phyloP scores from a whole-genome alignment of 768 basidiomycete genomes.

The Cystofilobasidium macerans region DNA sequence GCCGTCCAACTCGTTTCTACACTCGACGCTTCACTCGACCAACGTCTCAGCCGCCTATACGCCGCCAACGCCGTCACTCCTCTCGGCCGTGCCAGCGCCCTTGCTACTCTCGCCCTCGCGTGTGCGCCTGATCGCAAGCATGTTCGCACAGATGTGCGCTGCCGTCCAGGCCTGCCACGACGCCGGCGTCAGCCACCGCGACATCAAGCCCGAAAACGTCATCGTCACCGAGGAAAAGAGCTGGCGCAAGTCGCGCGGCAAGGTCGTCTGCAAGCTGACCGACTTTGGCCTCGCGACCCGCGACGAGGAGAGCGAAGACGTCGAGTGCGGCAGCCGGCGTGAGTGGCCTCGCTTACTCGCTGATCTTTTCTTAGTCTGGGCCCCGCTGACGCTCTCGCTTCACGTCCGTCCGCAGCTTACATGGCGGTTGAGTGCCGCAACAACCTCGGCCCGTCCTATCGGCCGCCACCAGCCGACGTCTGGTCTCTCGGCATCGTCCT shows the following conservation, averaged over 20 bases:
- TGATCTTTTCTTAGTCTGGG: not conserved
- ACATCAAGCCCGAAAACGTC: constrained; percentile 99
- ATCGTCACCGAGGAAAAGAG: constrained; percentile 71
- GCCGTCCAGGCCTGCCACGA: constrained; percentile 91
- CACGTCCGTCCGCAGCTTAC: constrained; percentile 27
- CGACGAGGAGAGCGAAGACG: constrained; percentile 78
- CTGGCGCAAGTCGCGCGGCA: constrained; percentile 55
- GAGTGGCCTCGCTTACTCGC: constrained; percentile 32
- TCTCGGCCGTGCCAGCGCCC: constrained; percentile 63
- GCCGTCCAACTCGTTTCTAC: constrained; percentile 31
- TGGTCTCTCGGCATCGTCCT: constrained; percentile 98
- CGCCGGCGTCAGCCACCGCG: constrained; percentile 81
- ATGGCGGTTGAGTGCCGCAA: constrained; percentile 75
- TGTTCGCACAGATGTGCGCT: constrained; percentile 99
- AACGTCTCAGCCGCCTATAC: constrained; percentile 41
- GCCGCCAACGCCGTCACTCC: constrained; percentile 84
- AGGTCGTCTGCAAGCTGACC: constrained; percentile 88
- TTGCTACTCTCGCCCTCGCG: constrained; percentile 71
- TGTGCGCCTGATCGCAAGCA: constrained; percentile 82
- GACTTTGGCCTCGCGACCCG: constrained; percentile 93
- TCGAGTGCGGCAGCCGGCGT: constrained; percentile 98
- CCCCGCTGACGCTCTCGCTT: constrained; percentile 19
- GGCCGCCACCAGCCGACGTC: constrained; percentile 88
- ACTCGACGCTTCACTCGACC: constrained; percentile 26
- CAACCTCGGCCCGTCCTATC: constrained; percentile 87